Percentiles rank a stretch among this genome's conserved stretches.
phyloP scores from a whole-genome alignment of 2,329 filamentous ascomycete genomes.

The Nigrograna mackinnonii region DNA sequence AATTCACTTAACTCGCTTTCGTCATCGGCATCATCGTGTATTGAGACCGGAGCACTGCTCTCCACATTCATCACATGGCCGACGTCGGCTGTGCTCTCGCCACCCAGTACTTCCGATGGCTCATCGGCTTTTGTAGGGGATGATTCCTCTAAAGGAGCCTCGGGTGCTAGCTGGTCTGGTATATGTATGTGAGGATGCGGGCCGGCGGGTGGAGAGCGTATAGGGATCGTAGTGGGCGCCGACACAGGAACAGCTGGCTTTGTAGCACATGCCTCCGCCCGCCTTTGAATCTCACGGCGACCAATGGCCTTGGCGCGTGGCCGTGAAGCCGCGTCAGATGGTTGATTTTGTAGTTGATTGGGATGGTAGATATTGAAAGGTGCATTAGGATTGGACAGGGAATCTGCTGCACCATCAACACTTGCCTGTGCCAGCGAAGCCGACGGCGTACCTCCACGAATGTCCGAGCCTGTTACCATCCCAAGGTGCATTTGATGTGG shows the following conservation, averaged over 20 bases:
- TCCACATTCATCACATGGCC: slow-evolving; percentile 37
- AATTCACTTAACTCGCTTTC: slow-evolving; percentile 60
- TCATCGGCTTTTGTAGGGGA: slow-evolving; percentile 9
- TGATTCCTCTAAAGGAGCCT: slow-evolving; percentile 7
- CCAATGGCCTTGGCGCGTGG: slow-evolving; percentile 61
- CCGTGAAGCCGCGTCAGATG: slow-evolving; percentile 21
- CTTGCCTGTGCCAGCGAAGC: slow-evolving; percentile 38
- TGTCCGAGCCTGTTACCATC: slow-evolving; percentile 29
- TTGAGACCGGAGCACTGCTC: slow-evolving; percentile 60
- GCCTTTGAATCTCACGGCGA: slow-evolving; percentile 61
- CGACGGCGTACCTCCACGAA: too few species aligned
- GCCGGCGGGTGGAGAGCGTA: slow-evolving; percentile 31
- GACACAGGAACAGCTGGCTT: slow-evolving; percentile 39
- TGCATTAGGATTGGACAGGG: slow-evolving; percentile 1
- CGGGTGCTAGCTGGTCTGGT: slow-evolving; percentile 18
- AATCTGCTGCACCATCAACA: slow-evolving; percentile 28
- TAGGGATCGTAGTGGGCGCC: slow-evolving; percentile 32
- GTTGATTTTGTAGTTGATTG: slow-evolving; percentile 21
- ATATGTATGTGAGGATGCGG: slow-evolving; percentile 17
- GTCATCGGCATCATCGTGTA: slow-evolving; percentile 57
- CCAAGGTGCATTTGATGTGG: slow-evolving; percentile 3
- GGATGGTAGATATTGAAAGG: slow-evolving; percentile 31
- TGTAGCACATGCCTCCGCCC: slow-evolving; percentile 60
- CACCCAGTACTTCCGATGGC: slow-evolving; percentile 25
- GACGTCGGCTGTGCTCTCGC: slow-evolving; percentile 49